Evolutionary conservation across 225 moss, liverwort and hornwort genomes (phyloP), one percentile per base, ranked within the genome.

Genomic region (Pseudoscleropodium purum): DNA sequence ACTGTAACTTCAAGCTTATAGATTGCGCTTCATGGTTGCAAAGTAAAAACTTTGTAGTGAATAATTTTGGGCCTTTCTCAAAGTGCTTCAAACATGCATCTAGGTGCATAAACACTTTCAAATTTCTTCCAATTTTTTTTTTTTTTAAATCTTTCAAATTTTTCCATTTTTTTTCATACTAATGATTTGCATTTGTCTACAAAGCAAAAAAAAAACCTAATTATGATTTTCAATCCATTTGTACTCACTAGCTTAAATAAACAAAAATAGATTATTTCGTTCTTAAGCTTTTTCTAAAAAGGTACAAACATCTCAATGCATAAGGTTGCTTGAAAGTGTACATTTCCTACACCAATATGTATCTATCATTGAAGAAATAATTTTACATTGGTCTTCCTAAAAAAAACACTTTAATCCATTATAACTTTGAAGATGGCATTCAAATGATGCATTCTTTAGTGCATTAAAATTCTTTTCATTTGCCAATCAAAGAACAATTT

Each of bases 381-480:
- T 21, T 57, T 20, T 57, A 21, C 9, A 21, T 8, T 21, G 4
- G 20, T 3, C 20, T 9, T 21, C 57, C 19, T 10, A 8, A 8
- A 57, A 69, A n/a, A n/a, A n/a, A 3, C n/a, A 69, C 39, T 70
- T 70, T n/a, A 24, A 13, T 39, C 1, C 7, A 2, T 70, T 15
- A 41, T n/a, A 69, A n/a, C 7, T 69, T 7, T n/a, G 13, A 7
- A n/a, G 5, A 41, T 0, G 0, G 0, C 26, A 41, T 72, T 8
- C 41, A 41, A 41, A 72, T 15, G 8, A 72, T 25, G 23, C 12
- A n/a, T 69, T n/a, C 11, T n/a, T 69, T 23, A 13, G n/a, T 69
- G 39, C 57, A 56, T 56, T 56, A 2, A 19, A 19, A 56, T 18
- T 56, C 18, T 56, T 56, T 56, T 54, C 56, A 56, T 56, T 18